Conservation (phyloP, 176 grass and related monocot genomes). For the Oryza meyeriana region DNA sequence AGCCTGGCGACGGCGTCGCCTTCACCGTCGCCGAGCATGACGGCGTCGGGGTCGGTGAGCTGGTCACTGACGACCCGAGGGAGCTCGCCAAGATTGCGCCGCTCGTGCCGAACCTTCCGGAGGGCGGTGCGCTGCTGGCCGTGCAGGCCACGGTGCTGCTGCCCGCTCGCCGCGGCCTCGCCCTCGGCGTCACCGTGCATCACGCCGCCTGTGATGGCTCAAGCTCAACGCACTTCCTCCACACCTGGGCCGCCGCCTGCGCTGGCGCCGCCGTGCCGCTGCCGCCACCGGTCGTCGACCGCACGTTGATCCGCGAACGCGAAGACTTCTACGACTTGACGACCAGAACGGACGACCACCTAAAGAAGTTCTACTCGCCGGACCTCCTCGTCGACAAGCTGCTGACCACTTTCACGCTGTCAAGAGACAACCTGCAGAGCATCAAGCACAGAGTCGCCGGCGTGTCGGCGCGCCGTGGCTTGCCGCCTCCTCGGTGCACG, state of each 20-base stretch:
- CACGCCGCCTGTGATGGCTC: conserved; percentile 38
- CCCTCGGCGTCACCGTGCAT: conserved; percentile 23
- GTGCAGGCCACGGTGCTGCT: conserved; percentile 35
- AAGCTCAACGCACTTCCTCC: conserved; percentile 33
- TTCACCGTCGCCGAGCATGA: conserved; percentile 28
- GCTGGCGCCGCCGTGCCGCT: not conserved
- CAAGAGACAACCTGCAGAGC: not conserved
- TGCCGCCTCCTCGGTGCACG: conserved; percentile 13
- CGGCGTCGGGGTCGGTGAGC: conserved; percentile 1
- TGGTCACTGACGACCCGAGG: conserved; percentile 2
- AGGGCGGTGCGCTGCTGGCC: conserved; percentile 18
- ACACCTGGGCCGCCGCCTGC: conserved; percentile 11
- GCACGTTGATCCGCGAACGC: conserved; percentile 20
- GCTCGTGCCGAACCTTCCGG: conserved; percentile 6
- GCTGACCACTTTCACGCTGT: conserved; percentile 26
- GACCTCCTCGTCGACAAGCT: not conserved
- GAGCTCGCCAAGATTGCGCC: conserved; percentile 18
- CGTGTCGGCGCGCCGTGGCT: not conserved
- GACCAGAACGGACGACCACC: not conserved
- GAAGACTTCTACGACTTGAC: not conserved
- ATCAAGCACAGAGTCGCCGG: conserved; percentile 3
- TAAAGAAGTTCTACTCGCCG: not conserved
- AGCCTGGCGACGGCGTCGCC: conserved; percentile 16
- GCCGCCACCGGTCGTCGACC: not conserved
- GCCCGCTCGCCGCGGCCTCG: conserved; percentile 10